A percentile compares a stretch with the other conserved stretches of the same genome.
phyloP scores from a whole-genome alignment of 208 protist species.

The Trypanosoma boissoni region DNA sequence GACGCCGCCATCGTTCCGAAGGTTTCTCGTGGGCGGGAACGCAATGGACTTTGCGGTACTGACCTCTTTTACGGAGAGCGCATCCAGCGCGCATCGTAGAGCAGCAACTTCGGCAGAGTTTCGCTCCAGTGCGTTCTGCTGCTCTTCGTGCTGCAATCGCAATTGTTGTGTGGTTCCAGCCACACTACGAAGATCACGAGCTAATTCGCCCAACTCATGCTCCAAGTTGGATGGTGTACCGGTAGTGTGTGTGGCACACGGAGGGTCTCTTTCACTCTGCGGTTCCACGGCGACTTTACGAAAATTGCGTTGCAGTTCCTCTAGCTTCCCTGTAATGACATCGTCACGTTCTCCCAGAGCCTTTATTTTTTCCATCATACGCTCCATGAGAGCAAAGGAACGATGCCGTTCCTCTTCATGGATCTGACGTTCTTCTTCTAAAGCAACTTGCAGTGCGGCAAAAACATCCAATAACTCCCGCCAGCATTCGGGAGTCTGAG shows the following conservation, averaged over 20 bases:
- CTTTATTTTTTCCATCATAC: constrained; percentile 25
- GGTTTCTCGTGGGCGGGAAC: too few relatives aligned
- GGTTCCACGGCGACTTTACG: background rate
- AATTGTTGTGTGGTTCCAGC: background rate
- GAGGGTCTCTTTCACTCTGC: background rate
- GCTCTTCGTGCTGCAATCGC: background rate
- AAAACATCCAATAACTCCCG: constrained; percentile 33
- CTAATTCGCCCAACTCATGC: constrained; percentile 1
- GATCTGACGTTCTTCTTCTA: constrained; percentile 31
- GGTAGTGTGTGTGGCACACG: background rate
- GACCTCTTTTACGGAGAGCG: background rate
- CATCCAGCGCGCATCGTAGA: background rate
- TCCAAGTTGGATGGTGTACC: background rate
- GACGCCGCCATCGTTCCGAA: too few relatives aligned
- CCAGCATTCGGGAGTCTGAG: background rate
- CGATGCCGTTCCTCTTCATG: constrained; percentile 26
- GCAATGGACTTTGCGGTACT: background rate
- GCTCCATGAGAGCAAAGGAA: constrained; percentile 26
- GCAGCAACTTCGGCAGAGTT: background rate
- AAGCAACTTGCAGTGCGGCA: constrained; percentile 25
- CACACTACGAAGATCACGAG: constrained; percentile 6
- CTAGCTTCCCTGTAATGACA: constrained; percentile 5
- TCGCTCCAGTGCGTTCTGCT: background rate
- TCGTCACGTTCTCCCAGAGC: constrained; percentile 23
- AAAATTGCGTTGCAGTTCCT: background rate